Conservation (phyloP, 1,139 yeast genomes). For the Saccharomyces hybrid region DNA sequence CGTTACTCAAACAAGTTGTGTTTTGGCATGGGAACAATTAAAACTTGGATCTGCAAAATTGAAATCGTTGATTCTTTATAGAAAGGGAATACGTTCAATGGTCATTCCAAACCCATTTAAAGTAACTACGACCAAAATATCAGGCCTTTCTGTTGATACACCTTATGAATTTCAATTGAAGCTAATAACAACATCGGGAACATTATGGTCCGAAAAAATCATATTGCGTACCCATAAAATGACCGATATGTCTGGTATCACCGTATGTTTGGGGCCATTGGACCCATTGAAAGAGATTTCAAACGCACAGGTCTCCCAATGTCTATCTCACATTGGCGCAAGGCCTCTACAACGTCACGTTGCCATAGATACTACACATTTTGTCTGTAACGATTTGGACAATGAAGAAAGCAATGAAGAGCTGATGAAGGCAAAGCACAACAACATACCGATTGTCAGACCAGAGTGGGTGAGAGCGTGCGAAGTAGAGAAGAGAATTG, state of each 20-base stretch:
- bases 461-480: constrained; percentile 98
- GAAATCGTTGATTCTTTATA: constrained; percentile 68
- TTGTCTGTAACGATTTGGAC: constrained; percentile 58
- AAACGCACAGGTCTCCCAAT: constrained; percentile 51
- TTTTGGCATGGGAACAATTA: constrained; percentile 85
- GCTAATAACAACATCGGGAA: constrained; percentile 85
- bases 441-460: constrained; percentile 87
- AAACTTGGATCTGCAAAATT: constrained; percentile 78
- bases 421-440: constrained; percentile 64
- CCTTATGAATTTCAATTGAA: constrained; percentile 71
- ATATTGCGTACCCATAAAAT: constrained; percentile 83
- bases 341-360: constrained; percentile 66
- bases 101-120: constrained; percentile 77
- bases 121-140: constrained; percentile 75
- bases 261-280: constrained; percentile 81
- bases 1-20: constrained; percentile 90
- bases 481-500: constrained; percentile 78
- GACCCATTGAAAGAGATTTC: constrained; percentile 53
- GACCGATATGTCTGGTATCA: constrained; percentile 92
- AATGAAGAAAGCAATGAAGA: constrained; percentile 23
- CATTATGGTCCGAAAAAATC: constrained; percentile 58
- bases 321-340: constrained; percentile 74
- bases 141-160: constrained; percentile 86
- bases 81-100: constrained; percentile 65
- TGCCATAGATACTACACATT: constrained; percentile 89